Evolutionary conservation across 345 rosid genomes (phyloP), one percentile per base, ranked within the genome.

Genomic region (Luvunga scandens): DNA sequence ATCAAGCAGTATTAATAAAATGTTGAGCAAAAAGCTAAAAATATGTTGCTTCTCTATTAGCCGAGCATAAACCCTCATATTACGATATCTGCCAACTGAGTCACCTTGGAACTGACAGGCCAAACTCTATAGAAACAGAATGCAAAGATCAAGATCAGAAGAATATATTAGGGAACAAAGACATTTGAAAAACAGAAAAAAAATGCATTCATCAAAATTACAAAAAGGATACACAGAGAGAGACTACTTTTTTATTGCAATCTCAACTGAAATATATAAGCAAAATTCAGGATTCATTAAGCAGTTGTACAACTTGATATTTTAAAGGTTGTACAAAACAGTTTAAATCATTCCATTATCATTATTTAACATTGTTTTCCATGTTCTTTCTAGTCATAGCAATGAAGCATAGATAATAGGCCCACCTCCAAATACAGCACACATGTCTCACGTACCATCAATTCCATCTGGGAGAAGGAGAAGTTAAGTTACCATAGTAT

Each of bases 401-500:
- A 59, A 76, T 19, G 72, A 75, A 73, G 84, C 81, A 82, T 79
- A 73, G 84, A 84, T 76, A 82, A 85, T 84, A 86, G 84, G 81
- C 87, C 90, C 94, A 91, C 95, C 94, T 91, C 88, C 90, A 84
- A 83, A 86, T 86, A 87, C 90, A 80, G 95, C 95, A 82, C 50
- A 88, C 72, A 85, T 76, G 87, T 91, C 86, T 95, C 97, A 96
- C 95, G 98, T 92, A 85, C 87, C 98, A 92, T 93, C 96, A 82
- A 86, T 81, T 91, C 91, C 97, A 93, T 95, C 97, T 96, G 98
- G 93, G 89, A 91, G 90, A 92, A 92, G 91, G 85, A 94, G 85
- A 89, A 92, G 77, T 82, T 83, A 45, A 19, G 85, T 90, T 81
- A 86, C 86, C 79, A 89, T 61, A 31, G 63, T 78, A 33, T 81